A percentile compares a stretch with the other conserved stretches of the same genome.
phyloP scores from a whole-genome alignment of 441 rosid species.

The Pelargonium cotyledonis region DNA sequence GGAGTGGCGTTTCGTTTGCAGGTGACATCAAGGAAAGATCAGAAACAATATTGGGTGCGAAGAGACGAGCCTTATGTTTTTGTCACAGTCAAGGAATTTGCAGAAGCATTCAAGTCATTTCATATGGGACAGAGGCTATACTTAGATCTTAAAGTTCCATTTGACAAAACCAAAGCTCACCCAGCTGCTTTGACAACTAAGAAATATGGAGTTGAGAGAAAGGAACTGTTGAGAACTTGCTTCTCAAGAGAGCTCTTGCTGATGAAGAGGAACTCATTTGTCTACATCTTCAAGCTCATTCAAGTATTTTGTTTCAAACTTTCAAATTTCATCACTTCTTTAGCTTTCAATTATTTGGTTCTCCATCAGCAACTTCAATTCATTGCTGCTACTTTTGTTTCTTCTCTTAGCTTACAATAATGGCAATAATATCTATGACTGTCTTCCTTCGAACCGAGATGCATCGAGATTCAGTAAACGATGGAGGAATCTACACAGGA shows the following conservation, averaged over 20 bases:
- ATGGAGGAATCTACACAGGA: conserved; percentile 58
- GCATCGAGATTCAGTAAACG: conserved; percentile 33
- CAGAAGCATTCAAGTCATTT: conserved; percentile 64
- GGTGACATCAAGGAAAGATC: conserved; percentile 31
- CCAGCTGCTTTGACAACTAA: conserved; percentile 65
- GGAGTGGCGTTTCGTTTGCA: conserved; percentile 23
- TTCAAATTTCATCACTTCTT: not conserved
- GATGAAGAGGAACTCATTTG: conserved; percentile 82
- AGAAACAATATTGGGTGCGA: conserved; percentile 62
- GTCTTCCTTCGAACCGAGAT: conserved; percentile 58
- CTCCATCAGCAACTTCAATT: too few relatives aligned
- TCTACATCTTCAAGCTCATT: conserved; percentile 60
- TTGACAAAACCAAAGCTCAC: conserved; percentile 55
- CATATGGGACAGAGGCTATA: conserved; percentile 43
- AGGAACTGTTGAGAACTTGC: conserved; percentile 60
- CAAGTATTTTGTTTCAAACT: conserved; percentile 38
- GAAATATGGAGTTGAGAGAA: conserved; percentile 50
- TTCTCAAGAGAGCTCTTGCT: conserved; percentile 64
- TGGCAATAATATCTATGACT: conserved; percentile 47
- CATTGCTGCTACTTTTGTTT: not conserved
- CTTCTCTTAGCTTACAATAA: conserved; percentile 34
- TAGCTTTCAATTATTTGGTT: too few relatives aligned
- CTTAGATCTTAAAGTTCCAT: conserved; percentile 51
- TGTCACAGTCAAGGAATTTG: conserved; percentile 52
- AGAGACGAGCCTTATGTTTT: conserved; percentile 56